Evolutionary conservation across 2,329 filamentous ascomycete species (phyloP).

Genomic region (Monosporascus ibericus): DNA sequence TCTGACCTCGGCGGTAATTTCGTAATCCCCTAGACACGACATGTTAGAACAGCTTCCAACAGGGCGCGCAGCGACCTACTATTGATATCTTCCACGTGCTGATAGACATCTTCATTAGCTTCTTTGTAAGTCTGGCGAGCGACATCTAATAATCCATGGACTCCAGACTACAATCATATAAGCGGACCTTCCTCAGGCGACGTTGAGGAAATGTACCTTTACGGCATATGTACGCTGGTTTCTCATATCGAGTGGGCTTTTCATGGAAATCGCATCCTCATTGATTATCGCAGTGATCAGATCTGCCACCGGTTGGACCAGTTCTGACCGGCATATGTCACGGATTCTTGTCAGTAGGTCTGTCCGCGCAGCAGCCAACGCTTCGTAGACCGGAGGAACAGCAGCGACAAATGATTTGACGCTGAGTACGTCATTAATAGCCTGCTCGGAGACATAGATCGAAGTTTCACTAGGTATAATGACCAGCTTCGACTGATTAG

Average conservation of each 20-base stretch:
- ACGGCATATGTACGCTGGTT: constrained; percentile 91
- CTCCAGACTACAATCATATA: constrained; percentile 52
- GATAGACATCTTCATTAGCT: constrained; percentile 68
- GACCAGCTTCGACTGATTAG: constrained; percentile 54
- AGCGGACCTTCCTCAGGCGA: constrained; percentile 3
- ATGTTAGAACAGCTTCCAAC: neutral
- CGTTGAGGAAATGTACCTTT: constrained; percentile 43
- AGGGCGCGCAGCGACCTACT: constrained; percentile 35
- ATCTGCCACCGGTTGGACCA: constrained; percentile 53
- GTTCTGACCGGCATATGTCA: constrained; percentile 60
- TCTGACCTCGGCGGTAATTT: constrained; percentile 59
- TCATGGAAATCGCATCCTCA: constrained; percentile 72
- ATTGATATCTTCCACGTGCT: constrained; percentile 62
- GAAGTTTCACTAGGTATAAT: constrained; percentile 62
- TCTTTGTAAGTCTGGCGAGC: constrained; percentile 88
- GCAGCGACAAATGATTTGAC: constrained; percentile 74
- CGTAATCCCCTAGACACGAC: constrained; percentile 40
- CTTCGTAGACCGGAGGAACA: constrained; percentile 61
- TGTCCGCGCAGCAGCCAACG: constrained; percentile 58
- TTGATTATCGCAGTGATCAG: constrained; percentile 70
- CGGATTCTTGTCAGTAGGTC: constrained; percentile 62
- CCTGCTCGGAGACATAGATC: constrained; percentile 67
- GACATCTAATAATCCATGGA: constrained; percentile 82
- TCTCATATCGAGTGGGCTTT: constrained; percentile 72
- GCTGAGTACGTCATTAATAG: constrained; percentile 80